Percentiles rank a stretch among this genome's conserved stretches.
phyloP scores from a whole-genome alignment of 1,284 basidiomycete species.

The Coniferiporia sulphurascens region DNA sequence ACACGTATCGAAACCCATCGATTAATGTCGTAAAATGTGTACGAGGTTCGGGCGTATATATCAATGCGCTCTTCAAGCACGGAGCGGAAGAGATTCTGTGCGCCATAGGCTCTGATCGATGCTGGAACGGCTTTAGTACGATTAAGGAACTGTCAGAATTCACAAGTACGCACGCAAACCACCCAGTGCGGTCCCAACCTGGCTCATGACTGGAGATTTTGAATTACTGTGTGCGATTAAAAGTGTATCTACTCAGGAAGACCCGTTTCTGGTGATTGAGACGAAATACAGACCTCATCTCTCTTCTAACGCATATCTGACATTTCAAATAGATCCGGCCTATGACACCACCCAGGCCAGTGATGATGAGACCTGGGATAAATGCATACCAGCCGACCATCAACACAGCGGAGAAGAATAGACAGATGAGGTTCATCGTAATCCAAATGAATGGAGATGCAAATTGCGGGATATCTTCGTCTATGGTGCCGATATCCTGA shows the following conservation, averaged over 20 bases:
- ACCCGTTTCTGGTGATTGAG: background rate
- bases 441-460: slow-evolving; percentile 15
- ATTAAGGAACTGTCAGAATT: background rate
- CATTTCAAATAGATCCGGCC: slow-evolving; percentile 27
- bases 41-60: slow-evolving; percentile 18
- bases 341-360: slow-evolving; percentile 14
- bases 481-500: slow-evolving; percentile 37
- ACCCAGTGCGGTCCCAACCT: slow-evolving; percentile 37
- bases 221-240: slow-evolving; percentile 34
- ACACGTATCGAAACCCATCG: slow-evolving; percentile 21
- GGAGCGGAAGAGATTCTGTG: slow-evolving; percentile 19
- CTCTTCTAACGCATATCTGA: slow-evolving; percentile 15
- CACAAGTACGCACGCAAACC: slow-evolving; percentile 27
- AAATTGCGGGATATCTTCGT: slow-evolving; percentile 26
- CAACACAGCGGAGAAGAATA: background rate
- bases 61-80: slow-evolving; percentile 22
- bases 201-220: slow-evolving; percentile 38
- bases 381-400: slow-evolving; percentile 15
- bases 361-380: slow-evolving; percentile 15
- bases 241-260: slow-evolving; percentile 20
- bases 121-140: slow-evolving; percentile 23
- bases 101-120: slow-evolving; percentile 25
- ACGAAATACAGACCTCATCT: slow-evolving; percentile 28
- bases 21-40: slow-evolving; percentile 23
- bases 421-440: slow-evolving; percentile 1